Evolutionary conservation across 805 yeast species (phyloP), one percentile per base, ranked within the genome.

Genomic region (Myxozyma monticola): DNA sequence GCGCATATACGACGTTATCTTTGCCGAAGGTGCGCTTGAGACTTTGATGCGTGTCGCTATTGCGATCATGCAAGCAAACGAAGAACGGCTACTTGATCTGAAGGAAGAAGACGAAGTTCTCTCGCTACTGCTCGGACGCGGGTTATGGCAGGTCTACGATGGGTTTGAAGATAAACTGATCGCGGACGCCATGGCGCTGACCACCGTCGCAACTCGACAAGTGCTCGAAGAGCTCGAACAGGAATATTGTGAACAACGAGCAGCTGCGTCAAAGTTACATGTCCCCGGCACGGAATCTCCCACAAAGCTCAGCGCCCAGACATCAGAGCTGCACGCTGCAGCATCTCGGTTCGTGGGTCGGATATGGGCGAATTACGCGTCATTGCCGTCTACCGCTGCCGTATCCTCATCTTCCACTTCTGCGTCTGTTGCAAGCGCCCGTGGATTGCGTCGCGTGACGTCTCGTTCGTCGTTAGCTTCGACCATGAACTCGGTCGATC

Each of bases 31-130:
- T 24, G 75, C 66, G 64, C 77, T 82, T 65, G 75, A 69, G 62
- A 76, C 67, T 61, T 74, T 81, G 49, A 73, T 82, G 66, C 76
- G 83, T 55, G 73, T 79, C 14, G 79, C 83, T 1, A 56, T 80
- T 33, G 79, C 82, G 0, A 68, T 81, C 18, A 66, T 81, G 36
- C 62, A 74, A 20, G 69, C 73, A 18, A 82, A 82, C 62, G 68
- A 73, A 45, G 73, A 74, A 15, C 47, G 66, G 3, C 56, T 74
- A 21, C 45, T 65, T 33, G 56, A 59, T n/a, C 60, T 70, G 30
- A 67, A 63, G 37, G 73, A 71, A 18, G 74, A 70, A 31, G 78
- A 74, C 55, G 64, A 69, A 17, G 60, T 74, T 10, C 65, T 73
- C 41, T 73, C 70, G 48, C 71, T 68, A 37, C 60, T 74, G 22